These are phyloP conservation scores for Phytophthora macrochlamydospora DNA, from an alignment of 352 stramenopile species.

Conservation along the genomic window DNA sequence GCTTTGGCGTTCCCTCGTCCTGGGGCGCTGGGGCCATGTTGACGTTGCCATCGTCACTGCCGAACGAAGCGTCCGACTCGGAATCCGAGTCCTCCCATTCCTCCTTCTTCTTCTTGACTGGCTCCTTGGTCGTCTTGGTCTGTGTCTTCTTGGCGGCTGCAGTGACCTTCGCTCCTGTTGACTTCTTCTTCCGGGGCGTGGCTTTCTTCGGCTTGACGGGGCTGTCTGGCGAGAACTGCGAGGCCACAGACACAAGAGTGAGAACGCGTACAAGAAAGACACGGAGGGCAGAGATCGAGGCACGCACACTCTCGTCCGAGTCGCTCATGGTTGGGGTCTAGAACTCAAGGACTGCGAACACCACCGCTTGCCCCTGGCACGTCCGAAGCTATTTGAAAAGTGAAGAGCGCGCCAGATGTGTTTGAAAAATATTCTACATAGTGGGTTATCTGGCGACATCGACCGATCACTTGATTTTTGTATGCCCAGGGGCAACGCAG, in stretches of 20 bases:
- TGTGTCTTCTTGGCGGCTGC: slow-evolving; percentile 33
- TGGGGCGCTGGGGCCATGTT: background rate
- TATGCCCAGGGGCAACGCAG: background rate
- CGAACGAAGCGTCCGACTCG: slow-evolving; percentile 28
- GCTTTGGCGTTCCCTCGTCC: slow-evolving; percentile 41
- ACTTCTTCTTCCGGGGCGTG: slow-evolving; percentile 37
- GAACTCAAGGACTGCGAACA: too few species aligned
- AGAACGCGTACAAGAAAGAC: background rate
- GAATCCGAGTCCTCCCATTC: slow-evolving; percentile 45
- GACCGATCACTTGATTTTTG: background rate
- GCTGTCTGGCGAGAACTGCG: slow-evolving; percentile 29
- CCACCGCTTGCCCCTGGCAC: too few species aligned
- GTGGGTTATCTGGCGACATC: background rate
- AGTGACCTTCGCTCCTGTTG: slow-evolving; percentile 28
- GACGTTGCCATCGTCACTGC: slow-evolving; percentile 34
- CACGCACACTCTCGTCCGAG: slow-evolving; percentile 57
- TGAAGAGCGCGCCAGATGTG: background rate
- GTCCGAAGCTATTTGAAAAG: background rate
- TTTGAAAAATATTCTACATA: background rate
- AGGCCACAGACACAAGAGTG: background rate
- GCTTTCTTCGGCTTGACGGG: slow-evolving; percentile 29
- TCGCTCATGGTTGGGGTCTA: slow-evolving; percentile 36
- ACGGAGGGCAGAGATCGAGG: slow-evolving; percentile 4
- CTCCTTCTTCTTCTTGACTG: slow-evolving; percentile 66
- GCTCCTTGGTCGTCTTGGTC: slow-evolving; percentile 37